Percentiles rank a stretch among this genome's conserved stretches.
Evolutionary conservation across 768 basidiomycete genomes (phyloP).

Genomic region (Leucosporidium creatinivorum): DNA sequence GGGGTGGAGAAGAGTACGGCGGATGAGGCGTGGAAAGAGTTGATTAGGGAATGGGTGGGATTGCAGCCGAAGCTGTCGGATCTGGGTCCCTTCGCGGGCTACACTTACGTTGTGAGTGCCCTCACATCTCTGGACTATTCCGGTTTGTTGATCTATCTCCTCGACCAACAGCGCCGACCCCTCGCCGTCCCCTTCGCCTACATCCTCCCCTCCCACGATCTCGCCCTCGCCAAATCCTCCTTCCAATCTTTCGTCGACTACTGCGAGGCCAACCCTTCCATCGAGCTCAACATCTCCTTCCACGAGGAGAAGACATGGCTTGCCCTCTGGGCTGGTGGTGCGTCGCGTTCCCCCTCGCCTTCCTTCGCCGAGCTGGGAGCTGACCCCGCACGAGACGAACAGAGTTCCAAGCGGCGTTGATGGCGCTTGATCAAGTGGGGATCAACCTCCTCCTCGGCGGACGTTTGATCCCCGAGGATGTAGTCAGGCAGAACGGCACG

Average conservation of each 20-base stretch:
- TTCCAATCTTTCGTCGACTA: conserved; percentile 3
- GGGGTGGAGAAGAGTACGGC: background rate
- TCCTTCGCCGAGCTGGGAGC: background rate
- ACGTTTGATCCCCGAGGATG: conserved; percentile 5
- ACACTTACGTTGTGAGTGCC: conserved; percentile 15
- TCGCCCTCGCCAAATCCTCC: background rate
- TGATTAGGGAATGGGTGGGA: conserved; percentile 3
- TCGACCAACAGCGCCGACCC: background rate
- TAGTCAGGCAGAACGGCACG: conserved; percentile 8
- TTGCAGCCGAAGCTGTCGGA: conserved; percentile 14
- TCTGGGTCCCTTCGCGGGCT: conserved; percentile 7
- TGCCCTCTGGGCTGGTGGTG: conserved; percentile 9
- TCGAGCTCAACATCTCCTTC: background rate
- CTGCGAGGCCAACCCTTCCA: background rate
- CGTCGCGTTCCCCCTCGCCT: background rate
- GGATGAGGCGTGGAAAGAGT: conserved; percentile 1
- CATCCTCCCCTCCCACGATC: conserved; percentile 3
- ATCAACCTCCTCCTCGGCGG: conserved; percentile 12
- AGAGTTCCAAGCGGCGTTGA: conserved; percentile 7
- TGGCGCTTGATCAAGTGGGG: conserved; percentile 8
- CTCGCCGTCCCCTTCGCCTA: conserved; percentile 14
- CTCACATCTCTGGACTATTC: too few relatives aligned
- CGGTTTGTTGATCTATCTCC: background rate
- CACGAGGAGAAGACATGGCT: conserved; percentile 1
- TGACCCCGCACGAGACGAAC: background rate